These are phyloP conservation scores for Zizania palustris DNA, from an alignment of 202 grass and related monocot species.

Conservation along the genomic window DNA sequence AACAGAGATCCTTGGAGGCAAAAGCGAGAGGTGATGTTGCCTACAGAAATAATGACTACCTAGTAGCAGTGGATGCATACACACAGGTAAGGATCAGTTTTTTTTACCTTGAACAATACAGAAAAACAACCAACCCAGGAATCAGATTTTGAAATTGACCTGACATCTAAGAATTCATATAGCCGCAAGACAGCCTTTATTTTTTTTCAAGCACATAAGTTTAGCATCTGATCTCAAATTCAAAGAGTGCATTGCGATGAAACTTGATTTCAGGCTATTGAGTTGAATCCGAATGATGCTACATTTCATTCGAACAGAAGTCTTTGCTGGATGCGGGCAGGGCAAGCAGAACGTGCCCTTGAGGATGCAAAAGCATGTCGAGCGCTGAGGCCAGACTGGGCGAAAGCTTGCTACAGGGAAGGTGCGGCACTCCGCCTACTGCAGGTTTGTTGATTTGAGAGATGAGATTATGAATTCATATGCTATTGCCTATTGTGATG, in stretches of 20 bases:
- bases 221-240: not conserved
- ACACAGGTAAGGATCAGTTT: slow-evolving; percentile 59
- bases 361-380: slow-evolving; percentile 75
- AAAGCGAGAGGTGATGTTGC: slow-evolving; percentile 88
- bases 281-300: slow-evolving; percentile 71
- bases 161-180: not conserved
- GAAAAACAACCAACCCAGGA: not conserved
- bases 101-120: not conserved
- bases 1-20: slow-evolving; percentile 75
- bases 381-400: slow-evolving; percentile 77
- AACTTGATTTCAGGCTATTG: slow-evolving; percentile 65
- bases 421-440: slow-evolving; percentile 65
- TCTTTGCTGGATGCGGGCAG: slow-evolving; percentile 78
- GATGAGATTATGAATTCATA: not conserved
- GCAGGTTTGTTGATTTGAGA: slow-evolving; percentile 48
- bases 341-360: slow-evolving; percentile 70
- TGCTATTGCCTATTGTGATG: not conserved
- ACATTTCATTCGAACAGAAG: slow-evolving; percentile 81
- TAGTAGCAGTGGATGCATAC: slow-evolving; percentile 77
- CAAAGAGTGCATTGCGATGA: not conserved
- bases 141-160: not conserved
- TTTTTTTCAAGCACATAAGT: not conserved
- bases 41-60: slow-evolving; percentile 82
- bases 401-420: slow-evolving; percentile 92
- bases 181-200: not conserved